Evolutionary conservation across 225 moss, liverwort and hornwort genomes (phyloP).

Genomic region (Marchantia polymorpha): DNA sequence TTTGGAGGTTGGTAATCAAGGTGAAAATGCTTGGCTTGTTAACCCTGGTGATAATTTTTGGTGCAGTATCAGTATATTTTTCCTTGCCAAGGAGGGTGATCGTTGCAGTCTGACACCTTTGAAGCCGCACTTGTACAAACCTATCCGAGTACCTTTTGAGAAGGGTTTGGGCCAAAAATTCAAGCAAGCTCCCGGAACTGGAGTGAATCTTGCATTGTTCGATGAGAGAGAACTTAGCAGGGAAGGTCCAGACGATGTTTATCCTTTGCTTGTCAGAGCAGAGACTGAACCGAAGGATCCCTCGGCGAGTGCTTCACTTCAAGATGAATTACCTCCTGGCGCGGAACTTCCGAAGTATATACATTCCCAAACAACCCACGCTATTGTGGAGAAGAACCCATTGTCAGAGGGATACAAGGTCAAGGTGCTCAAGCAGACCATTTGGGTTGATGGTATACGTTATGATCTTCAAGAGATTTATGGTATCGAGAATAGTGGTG

Average conservation of each 20-base stretch:
- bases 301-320: constrained; percentile 39
- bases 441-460: constrained; percentile 75
- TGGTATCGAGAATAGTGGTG: constrained; percentile 79
- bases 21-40: background rate
- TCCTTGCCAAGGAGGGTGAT: constrained; percentile 64
- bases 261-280: constrained; percentile 79
- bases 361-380: constrained; percentile 84
- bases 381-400: constrained; percentile 76
- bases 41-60: background rate
- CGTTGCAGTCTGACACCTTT: constrained; percentile 59
- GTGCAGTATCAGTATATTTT: constrained; percentile 88
- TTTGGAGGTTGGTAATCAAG: background rate
- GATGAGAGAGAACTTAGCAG: constrained; percentile 70
- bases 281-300: constrained; percentile 71
- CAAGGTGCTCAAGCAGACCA: constrained; percentile 80
- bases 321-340: constrained; percentile 47
- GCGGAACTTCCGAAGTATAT: constrained; percentile 69
- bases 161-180: constrained; percentile 88
- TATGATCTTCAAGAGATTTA: constrained; percentile 97
- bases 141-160: constrained; percentile 56
- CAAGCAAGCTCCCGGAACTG: constrained; percentile 69
- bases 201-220: constrained; percentile 73
- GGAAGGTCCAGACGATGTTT: constrained; percentile 56
- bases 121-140: constrained; percentile 60
- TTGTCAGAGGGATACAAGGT: constrained; percentile 60